Evolutionary conservation across 2,329 filamentous ascomycete genomes (phyloP), one percentile per base, ranked within the genome.

Genomic region (Blastomyces percursus): DNA sequence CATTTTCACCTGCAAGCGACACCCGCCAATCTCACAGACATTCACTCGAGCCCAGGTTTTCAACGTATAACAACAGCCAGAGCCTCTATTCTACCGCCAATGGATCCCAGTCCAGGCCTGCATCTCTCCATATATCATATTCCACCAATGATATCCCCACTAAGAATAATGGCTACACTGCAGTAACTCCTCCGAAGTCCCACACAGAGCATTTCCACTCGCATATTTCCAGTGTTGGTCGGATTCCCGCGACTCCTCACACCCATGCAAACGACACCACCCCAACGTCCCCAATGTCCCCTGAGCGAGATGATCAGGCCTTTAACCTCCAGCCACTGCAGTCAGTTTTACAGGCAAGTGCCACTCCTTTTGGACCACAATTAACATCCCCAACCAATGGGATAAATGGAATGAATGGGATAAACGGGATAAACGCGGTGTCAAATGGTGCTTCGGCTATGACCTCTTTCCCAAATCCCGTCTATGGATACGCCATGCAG

Each of bases 81-180:
- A 68, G 70, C 24, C 56, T 66, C 27, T 62, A 67, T 60, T 62
- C 66, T 55, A 66, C 69, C 61, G 66, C 73, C 40, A 67, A 69
- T 40, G 71, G 83, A 2, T 75, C 82, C 19, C 73, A 76, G 32
- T 82, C 67, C 67, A 75, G 77, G 27, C 77, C 77, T 21, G 69
- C 68, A 4, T 73, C 75, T 11, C 63, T 96, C 63, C 89, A 92
- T 75, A 87, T 89, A 54, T 96, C 93, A 0, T 96, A 90, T 78
- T 96, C 94, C 11, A 86, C 90, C 61, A 94, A 89, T 74, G 92
- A 97, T 71, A 82, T 96, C 24, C 89, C 91, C 8, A 80, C 91
- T 71, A 96, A 94, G 82, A 87, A 81, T 67, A 80, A 83, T 61
- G 82, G 83, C 61, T 77, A 81, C 57, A 71, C 70, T 27, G 69